Conservation (phyloP, 2,329 filamentous ascomycete species). For the Sclerotinia minor region DNA sequence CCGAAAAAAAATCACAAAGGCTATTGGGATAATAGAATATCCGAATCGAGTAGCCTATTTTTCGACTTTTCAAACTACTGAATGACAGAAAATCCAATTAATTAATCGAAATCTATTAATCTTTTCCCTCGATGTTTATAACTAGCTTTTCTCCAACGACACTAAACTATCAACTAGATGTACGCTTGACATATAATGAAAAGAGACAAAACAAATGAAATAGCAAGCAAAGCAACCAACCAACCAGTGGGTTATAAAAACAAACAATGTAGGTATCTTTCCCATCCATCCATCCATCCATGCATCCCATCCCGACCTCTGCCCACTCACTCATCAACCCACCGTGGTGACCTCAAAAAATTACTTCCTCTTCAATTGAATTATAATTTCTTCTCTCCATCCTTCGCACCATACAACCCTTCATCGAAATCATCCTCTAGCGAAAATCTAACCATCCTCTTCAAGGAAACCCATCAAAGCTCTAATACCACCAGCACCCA, state of each 20-base stretch:
- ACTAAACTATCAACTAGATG: not conserved
- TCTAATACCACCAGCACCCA: slow-evolving; percentile 77
- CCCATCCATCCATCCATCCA: slow-evolving; percentile 8
- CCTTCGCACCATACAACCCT: not conserved
- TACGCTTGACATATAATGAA: not conserved
- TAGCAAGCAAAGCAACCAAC: not conserved
- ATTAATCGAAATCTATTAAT: not conserved
- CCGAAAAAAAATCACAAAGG: too few species aligned
- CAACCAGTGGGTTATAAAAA: not conserved
- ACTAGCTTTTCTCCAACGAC: not conserved
- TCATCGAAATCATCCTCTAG: not conserved
- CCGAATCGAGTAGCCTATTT: too few species aligned
- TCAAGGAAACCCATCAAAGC: slow-evolving; percentile 92
- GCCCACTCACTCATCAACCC: not conserved
- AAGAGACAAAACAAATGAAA: not conserved
- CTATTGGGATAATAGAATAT: too few species aligned
- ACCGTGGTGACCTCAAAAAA: not conserved
- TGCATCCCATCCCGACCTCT: slow-evolving; percentile 1
- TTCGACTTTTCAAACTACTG: too few species aligned
- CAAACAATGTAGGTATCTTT: slow-evolving; percentile 16
- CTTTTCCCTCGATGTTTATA: not conserved
- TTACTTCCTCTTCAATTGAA: not conserved
- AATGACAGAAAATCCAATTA: too few species aligned
- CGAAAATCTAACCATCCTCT: slow-evolving; percentile 50
- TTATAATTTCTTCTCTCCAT: not conserved